A percentile compares a stretch with the other conserved stretches of the same genome.
phyloP scores from a whole-genome alignment of 768 basidiomycete genomes.

The Mycena galericulata region DNA sequence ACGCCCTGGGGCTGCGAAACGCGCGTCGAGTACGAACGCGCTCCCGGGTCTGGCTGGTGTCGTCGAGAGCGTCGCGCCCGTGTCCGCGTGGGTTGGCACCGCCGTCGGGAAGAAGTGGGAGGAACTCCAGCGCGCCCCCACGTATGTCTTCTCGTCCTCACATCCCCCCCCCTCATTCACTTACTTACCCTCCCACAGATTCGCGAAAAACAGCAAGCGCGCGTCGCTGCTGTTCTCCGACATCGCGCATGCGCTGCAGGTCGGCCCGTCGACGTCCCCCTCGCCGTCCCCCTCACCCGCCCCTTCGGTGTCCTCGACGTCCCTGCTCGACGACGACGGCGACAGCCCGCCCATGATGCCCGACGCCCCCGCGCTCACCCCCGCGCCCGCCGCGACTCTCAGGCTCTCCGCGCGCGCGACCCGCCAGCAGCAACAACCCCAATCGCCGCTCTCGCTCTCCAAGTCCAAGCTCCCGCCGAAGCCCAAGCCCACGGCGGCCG shows the following conservation, averaged over 20 bases:
- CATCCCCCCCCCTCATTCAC: slow-evolving; percentile 2
- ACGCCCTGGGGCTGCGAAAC: background rate
- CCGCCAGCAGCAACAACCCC: slow-evolving; percentile 31
- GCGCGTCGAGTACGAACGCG: slow-evolving; percentile 28
- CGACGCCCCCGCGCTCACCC: slow-evolving; percentile 47
- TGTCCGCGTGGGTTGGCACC: slow-evolving; percentile 65
- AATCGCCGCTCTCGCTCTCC: slow-evolving; percentile 31
- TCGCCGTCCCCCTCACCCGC: slow-evolving; percentile 39
- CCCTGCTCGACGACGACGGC: slow-evolving; percentile 57
- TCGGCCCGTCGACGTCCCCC: slow-evolving; percentile 59
- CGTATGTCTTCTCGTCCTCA: slow-evolving; percentile 55
- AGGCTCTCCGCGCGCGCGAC: slow-evolving; percentile 16
- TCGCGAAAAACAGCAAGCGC: slow-evolving; percentile 75
- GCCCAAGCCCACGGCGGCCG: slow-evolving; percentile 12
- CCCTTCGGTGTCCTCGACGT: slow-evolving; percentile 35
- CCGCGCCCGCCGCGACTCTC: slow-evolving; percentile 36
- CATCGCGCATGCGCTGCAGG: slow-evolving; percentile 54
- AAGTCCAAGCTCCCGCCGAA: slow-evolving; percentile 18
- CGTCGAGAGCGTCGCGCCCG: slow-evolving; percentile 44
- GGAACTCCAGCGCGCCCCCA: slow-evolving; percentile 64
- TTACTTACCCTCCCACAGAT: slow-evolving; percentile 52
- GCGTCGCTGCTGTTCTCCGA: slow-evolving; percentile 76
- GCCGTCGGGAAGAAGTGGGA: slow-evolving; percentile 70
- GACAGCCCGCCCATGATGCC: slow-evolving; percentile 18
- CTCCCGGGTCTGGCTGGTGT: slow-evolving; percentile 39